Base-by-base conservation (phyloP, 345 rosid genomes). In the Gossypium anomalum region DNA sequence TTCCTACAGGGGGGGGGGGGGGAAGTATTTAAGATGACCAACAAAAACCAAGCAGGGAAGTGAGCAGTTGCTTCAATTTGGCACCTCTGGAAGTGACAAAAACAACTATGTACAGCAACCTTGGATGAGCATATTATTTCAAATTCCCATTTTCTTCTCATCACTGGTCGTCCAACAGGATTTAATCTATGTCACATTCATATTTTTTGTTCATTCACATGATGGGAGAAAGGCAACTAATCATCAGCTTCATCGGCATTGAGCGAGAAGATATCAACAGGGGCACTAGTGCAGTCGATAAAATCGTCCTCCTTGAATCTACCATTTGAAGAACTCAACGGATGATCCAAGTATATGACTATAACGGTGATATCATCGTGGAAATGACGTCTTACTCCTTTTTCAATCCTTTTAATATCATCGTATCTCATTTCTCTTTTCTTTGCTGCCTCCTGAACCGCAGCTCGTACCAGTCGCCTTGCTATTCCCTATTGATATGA, bases 311-410 rank as follows among this genome's bases (percentile, higher is more conserved):
- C 71, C 62, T 77, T 77, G 67, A 75, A 77, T 84, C 75, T 79
- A 22, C 75, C 78, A 17, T 68, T 75, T 7, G 77, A 61, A 41
- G 79, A 62, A 51, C 76, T 77, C 59, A 25, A 12, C 2, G 83
- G 79, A 78, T 82, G 86, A 77, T 84, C 91, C 29, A 89, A 77
- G 75, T 81, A 89, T 22, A 89, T 59, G 49, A 87, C 93, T 34
- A 87, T 73, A n/a, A 87, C 89, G 0, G 93, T 84, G 22, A 89
- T 89, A 55, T 89, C 93, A 8, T 89, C 93, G 43, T 89, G 93
- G 81, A 84, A 80, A 82, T 86, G 72, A n/a, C 93, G 91, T 57
- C 93, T 79, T 4, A 70, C 60, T 1, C 93, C 93, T 63, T 74
- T 87, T 66, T 82, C 79, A 3, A 83, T 82, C 59, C 68, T 76